A percentile compares a stretch with the other conserved stretches of the same genome.
Conservation (phyloP, 2,329 filamentous ascomycete species). For the Exophiala sp. region DNA sequence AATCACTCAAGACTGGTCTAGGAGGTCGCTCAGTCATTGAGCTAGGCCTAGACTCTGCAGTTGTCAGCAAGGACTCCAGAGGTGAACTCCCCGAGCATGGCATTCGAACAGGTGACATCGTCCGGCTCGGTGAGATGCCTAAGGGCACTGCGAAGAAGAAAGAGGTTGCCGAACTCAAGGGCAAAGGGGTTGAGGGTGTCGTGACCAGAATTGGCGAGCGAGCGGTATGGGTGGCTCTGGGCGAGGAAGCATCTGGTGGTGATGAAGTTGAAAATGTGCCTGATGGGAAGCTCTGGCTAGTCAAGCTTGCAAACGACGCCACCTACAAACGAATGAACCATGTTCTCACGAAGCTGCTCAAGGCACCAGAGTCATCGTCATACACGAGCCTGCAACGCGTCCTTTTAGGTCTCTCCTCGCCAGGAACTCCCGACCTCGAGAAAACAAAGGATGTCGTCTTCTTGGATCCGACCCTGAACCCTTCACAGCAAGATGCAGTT, state of each 20-base stretch:
- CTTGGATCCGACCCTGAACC: conserved; percentile 55
- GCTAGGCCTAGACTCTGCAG: conserved; percentile 67
- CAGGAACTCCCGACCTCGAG: conserved; percentile 49
- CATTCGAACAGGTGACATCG: conserved; percentile 48
- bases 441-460: conserved; percentile 49
- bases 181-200: conserved; percentile 43
- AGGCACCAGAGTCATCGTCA: conserved; percentile 50
- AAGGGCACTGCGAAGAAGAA: conserved; percentile 34
- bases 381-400: conserved; percentile 58
- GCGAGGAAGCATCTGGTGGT: conserved; percentile 37
- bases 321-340: conserved; percentile 64
- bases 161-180: conserved; percentile 30
- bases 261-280: conserved; percentile 50
- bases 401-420: conserved; percentile 57
- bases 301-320: conserved; percentile 65
- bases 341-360: conserved; percentile 59
- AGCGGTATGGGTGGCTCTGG: conserved; percentile 45
- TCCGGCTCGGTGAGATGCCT: conserved; percentile 42
- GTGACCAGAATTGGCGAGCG: conserved; percentile 44
- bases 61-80: conserved; percentile 41
- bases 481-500: conserved; percentile 62
- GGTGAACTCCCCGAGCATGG: conserved; percentile 43
- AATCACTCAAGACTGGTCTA: conserved; percentile 78
- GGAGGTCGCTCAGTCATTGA: conserved; percentile 90
- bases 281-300: conserved; percentile 60